Conservation (phyloP, 495 filamentous ascomycete species). For the Tuber borchii region DNA sequence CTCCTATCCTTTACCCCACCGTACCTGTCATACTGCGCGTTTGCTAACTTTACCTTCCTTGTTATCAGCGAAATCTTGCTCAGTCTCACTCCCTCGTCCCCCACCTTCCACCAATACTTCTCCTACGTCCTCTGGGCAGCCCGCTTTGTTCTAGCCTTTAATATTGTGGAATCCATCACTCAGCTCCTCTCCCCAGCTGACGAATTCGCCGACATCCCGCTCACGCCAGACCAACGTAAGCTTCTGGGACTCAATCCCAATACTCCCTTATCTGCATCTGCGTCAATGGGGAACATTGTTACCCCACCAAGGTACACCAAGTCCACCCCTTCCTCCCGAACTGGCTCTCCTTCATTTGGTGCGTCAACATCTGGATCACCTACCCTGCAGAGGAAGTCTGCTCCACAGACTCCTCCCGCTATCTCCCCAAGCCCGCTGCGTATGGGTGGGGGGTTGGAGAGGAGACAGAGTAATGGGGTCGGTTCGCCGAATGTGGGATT, state of each 20-base stretch:
- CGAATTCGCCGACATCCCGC: conserved; percentile 76
- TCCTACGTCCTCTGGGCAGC: conserved; percentile 47
- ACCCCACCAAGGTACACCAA: conserved; percentile 84
- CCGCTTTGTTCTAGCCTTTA: conserved; percentile 57
- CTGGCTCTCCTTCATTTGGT: conserved; percentile 49
- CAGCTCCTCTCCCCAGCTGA: conserved; percentile 72
- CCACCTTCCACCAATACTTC: conserved; percentile 40
- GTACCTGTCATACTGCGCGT: conserved; percentile 2
- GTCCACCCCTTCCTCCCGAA: conserved; percentile 54
- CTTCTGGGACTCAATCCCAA: conserved; percentile 75
- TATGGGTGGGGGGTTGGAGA: conserved; percentile 50
- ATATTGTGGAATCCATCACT: conserved; percentile 58
- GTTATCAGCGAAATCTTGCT: conserved; percentile 26
- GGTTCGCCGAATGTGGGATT: conserved; percentile 42
- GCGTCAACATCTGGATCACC: conserved; percentile 47
- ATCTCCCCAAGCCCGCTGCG: conserved; percentile 51
- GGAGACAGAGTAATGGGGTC: conserved; percentile 43
- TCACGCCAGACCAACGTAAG: conserved; percentile 80
- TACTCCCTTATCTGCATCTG: conserved; percentile 55
- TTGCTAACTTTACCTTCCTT: conserved; percentile 19
- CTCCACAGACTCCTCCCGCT: conserved; percentile 20
- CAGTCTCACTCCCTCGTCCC: conserved; percentile 40
- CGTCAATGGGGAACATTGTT: conserved; percentile 50
- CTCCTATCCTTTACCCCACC: conserved; percentile 41
- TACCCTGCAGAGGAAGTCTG: conserved; percentile 32